phyloP scores from a whole-genome alignment of 2,329 filamentous ascomycete species.

The Colletotrichum eleusines region DNA sequence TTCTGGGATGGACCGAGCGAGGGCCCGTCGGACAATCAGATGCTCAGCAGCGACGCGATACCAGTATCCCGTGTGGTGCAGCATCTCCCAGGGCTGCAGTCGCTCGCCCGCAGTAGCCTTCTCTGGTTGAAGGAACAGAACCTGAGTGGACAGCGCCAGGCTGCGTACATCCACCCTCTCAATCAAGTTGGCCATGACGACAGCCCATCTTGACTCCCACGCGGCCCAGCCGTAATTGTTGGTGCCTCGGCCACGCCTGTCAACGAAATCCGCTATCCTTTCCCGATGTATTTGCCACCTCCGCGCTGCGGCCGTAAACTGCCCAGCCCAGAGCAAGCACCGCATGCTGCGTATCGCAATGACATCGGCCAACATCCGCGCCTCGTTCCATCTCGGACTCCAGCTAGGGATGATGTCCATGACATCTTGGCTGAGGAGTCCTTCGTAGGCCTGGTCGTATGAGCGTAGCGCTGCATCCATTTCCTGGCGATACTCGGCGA shows the following conservation, averaged over 20 bases:
- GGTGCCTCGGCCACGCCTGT: constrained; percentile 85
- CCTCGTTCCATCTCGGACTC: constrained; percentile 92
- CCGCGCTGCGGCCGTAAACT: constrained; percentile 82
- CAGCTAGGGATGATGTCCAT: constrained; percentile 91
- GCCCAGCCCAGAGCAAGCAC: constrained; percentile 83
- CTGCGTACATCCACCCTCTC: constrained; percentile 66
- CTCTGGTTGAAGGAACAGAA: constrained; percentile 68
- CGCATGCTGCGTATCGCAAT: constrained; percentile 85
- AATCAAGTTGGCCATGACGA: constrained; percentile 71
- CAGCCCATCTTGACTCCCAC: constrained; percentile 84
- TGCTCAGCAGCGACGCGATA: constrained; percentile 72
- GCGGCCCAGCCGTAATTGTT: constrained; percentile 94
- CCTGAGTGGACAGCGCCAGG: constrained; percentile 57
- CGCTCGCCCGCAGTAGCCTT: constrained; percentile 69
- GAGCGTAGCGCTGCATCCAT: constrained; percentile 88
- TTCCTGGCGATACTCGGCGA: constrained; percentile 94
- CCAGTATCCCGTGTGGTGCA: constrained; percentile 78
- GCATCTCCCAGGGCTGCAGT: constrained; percentile 71
- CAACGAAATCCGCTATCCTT: constrained; percentile 80
- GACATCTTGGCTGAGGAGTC: constrained; percentile 83
- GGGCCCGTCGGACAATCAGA: constrained; percentile 62
- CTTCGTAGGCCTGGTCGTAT: constrained; percentile 89
- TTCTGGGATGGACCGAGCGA: constrained; percentile 69
- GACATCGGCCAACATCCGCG: constrained; percentile 86
- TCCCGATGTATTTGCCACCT: constrained; percentile 84